Evolutionary conservation across 805 yeast species (phyloP).

Genomic region (Ogataea minuta): DNA sequence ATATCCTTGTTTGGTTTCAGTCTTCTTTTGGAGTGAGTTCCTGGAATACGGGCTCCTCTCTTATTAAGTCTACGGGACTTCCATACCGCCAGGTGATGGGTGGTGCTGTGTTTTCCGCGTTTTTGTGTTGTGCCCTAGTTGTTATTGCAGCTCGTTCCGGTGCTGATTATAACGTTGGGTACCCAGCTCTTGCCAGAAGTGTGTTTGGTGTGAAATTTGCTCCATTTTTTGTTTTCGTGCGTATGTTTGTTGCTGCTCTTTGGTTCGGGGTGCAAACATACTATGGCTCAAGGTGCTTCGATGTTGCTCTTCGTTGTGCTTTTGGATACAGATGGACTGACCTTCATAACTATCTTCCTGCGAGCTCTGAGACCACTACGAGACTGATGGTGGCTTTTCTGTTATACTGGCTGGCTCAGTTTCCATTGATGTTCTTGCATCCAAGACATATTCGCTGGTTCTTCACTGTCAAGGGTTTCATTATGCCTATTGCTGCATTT

Average conservation of each 20-base stretch:
- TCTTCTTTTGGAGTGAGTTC: slow-evolving; percentile 28
- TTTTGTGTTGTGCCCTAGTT: slow-evolving; percentile 17
- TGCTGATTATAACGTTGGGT: slow-evolving; percentile 36
- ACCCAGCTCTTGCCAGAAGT: slow-evolving; percentile 37
- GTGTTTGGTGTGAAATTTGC: slow-evolving; percentile 38
- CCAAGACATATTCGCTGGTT: slow-evolving; percentile 21
- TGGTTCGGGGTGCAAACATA: slow-evolving; percentile 41
- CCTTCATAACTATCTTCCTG: slow-evolving; percentile 20
- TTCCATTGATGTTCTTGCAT: slow-evolving; percentile 22
- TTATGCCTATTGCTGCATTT: slow-evolving; percentile 22
- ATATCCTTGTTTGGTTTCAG: slow-evolving; percentile 27
- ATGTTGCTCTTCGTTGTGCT: slow-evolving; percentile 28
- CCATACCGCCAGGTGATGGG: slow-evolving; percentile 22
- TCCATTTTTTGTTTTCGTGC: slow-evolving; percentile 34
- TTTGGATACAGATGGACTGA: slow-evolving; percentile 24
- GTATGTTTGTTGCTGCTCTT: slow-evolving; percentile 37
- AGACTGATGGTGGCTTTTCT: slow-evolving; percentile 20
- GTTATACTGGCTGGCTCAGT: slow-evolving; percentile 23
- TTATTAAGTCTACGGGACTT: slow-evolving; percentile 25
- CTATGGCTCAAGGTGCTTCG: slow-evolving; percentile 37
- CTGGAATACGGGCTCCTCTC: slow-evolving; percentile 32
- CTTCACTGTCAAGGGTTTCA: slow-evolving; percentile 20
- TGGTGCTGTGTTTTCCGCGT: slow-evolving; percentile 15
- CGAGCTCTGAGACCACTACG: slow-evolving; percentile 18
- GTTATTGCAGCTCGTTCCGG: slow-evolving; percentile 22